These are phyloP conservation scores for Styphnolobium japonicum DNA, from an alignment of 306 rosid genomes.

Conservation along the genomic window DNA sequence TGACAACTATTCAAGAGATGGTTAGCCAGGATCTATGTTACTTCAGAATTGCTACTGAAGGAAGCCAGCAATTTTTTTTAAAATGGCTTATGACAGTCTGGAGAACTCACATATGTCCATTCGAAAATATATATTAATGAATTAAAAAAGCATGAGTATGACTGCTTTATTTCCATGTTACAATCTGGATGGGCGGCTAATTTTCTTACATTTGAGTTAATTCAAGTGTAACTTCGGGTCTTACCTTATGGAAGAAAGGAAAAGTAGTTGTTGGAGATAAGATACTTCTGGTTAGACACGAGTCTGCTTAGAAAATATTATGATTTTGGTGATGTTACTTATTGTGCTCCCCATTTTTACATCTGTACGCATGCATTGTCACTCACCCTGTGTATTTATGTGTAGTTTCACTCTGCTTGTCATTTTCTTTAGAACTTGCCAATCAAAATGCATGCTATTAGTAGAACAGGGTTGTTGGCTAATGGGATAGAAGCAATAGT, in stretches of 20 bases:
- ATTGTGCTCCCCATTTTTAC: background rate
- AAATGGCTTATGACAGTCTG: conserved; percentile 18
- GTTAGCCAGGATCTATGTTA: background rate
- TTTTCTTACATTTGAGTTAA: background rate
- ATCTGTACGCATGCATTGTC: background rate
- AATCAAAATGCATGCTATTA: background rate
- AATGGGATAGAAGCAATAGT: background rate
- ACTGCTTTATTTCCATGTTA: background rate
- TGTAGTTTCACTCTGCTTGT: background rate
- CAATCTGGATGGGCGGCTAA: background rate
- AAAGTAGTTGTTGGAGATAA: background rate
- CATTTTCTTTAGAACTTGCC: background rate
- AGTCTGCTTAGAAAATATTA: background rate
- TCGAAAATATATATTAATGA: background rate
- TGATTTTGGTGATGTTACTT: background rate
- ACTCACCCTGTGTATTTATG: background rate
- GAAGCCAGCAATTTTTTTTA: conserved; percentile 22
- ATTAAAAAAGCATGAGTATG: background rate
- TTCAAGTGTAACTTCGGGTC: background rate
- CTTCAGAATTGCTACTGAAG: conserved; percentile 12
- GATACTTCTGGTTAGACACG: background rate
- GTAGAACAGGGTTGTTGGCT: background rate
- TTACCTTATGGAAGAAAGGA: background rate
- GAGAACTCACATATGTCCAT: background rate
- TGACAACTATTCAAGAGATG: conserved; percentile 15